Base-by-base conservation (phyloP, 2,329 filamentous ascomycete species). In the Orbilia blumenaviensis region DNA sequence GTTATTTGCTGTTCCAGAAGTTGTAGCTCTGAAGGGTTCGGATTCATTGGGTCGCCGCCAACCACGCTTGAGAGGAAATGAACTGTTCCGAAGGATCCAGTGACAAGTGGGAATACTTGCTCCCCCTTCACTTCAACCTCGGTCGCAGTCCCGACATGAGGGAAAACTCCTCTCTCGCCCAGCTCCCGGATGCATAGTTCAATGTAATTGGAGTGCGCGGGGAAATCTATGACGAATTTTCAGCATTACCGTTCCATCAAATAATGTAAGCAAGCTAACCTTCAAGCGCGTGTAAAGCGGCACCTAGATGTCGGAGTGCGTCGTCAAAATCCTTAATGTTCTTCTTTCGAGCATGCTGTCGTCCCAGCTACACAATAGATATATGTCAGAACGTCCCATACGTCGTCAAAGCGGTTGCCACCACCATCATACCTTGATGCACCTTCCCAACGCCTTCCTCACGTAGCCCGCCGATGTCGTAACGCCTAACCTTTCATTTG, bases 181-280 rank as follows among this genome's bases (percentile, higher is more conserved):
- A 97, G 84, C 82, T 97, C 93, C 79, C 95, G 93, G 52, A 97
- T 86, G 71, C 91, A 92, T 72, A 97, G 88, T 83, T 97, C 94
- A 9, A 87, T 89, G 83, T 96, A 97, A 85, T 97, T 97, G 82
- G 92, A 96, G 84, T 97, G 94, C 10, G 94, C 94, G 63, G 94
- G 90, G 84, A 90, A 98, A 82, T 97, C 94, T 88, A 64, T 21
- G 16, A 7, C 9, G 9, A 16, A 4, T 34, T 44, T 21, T 69
- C 58, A 76, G 27, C 38, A 54, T 41, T 3, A 18, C 14, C 18
- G 18, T 21, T 12, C 18, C 41, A 42, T 29, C 16, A 34, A 4
- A 36, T 61, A 48, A 1, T 7, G 8, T 6, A 14, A 12, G 8
- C 25, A 42, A 25, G 80, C 83, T 67, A 81, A 89, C 88, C 88